Evolutionary conservation across 495 filamentous ascomycete species (phyloP), one percentile per base, ranked within the genome.

Genomic region (Penicillium fimorum): DNA sequence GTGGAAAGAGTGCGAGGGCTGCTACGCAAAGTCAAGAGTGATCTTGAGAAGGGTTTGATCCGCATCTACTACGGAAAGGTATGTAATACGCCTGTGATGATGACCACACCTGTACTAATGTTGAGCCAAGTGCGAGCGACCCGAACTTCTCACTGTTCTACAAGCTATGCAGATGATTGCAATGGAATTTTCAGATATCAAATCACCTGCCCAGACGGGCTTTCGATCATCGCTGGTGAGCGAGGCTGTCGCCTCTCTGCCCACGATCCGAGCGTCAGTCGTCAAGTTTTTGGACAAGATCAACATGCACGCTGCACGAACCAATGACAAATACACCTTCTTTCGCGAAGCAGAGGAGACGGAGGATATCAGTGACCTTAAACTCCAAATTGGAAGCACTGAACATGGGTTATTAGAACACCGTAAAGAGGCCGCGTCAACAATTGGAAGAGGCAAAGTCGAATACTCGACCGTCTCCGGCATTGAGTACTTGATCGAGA

Each of bases 51-150:
- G 60, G 91, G 87, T 46, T 73, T 99, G 40, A 94, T 97, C 64
- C 82, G 94, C 18, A 96, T 99, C 40, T 99, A 97, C 74, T 99
- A 99, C 68, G 89, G 90, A 15, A 94, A 92, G 74, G 80, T 82
- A 57, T 18, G 62, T 40, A 17, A 44, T 20, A 3, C 7, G 5
- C 18, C 10, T 12, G 3, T 33, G 12, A 7, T 5, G 20, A 15
- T 33, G 10, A 15, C 15, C 42, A 27, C 13, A 6, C 17, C 25
- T 43, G 8, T 49, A 47, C 74, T 76, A 61, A 77, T 38, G 20
- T 38, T 57, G 15, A 5, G 38, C 35, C 35, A 60, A 87, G 76
- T 97, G 92, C 68, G 89, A 90, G 3, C 87, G 95, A 1, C 90
- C 93, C 5, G 95, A 97, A 70, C 83, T 99, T 18, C 79, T 99